phyloP scores from a whole-genome alignment of 805 yeast species.

The Sugiyamaella smithiae region DNA sequence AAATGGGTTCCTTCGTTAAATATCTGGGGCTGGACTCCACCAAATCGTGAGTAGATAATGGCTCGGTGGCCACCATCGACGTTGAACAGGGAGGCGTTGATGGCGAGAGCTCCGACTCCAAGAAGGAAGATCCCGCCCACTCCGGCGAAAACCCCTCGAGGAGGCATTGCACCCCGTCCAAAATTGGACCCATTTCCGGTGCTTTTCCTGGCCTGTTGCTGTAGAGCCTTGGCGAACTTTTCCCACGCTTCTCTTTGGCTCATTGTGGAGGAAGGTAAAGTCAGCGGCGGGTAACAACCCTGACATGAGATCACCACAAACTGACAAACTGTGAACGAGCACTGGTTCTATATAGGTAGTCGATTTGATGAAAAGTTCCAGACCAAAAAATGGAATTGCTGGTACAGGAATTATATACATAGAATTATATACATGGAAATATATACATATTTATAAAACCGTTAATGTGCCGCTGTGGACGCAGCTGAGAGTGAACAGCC shows the following conservation, averaged over 20 bases:
- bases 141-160: slow-evolving; percentile 60
- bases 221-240: slow-evolving; percentile 23
- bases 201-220: slow-evolving; percentile 23
- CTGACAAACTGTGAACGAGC: no score
- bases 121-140: slow-evolving; percentile 57
- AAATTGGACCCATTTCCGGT: slow-evolving; percentile 18
- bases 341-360: no score
- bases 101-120: slow-evolving; percentile 54
- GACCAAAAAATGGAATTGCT: no score
- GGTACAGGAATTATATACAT: no score
- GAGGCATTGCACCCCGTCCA: slow-evolving; percentile 41
- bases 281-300: no score
- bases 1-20: slow-evolving; percentile 94
- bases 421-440: no score
- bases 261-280: slow-evolving; percentile 11
- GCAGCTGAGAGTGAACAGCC: no score
- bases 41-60: slow-evolving; percentile 81
- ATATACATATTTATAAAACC: no score
- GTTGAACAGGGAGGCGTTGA: slow-evolving; percentile 63
- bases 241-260: slow-evolving; percentile 24
- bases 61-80: slow-evolving; percentile 99
- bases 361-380: no score
- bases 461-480: no score
- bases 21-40: slow-evolving; percentile 79
- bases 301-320: no score